phyloP scores from a whole-genome alignment of 2,329 filamentous ascomycete genomes.

The Penicillium sclerotigenum region DNA sequence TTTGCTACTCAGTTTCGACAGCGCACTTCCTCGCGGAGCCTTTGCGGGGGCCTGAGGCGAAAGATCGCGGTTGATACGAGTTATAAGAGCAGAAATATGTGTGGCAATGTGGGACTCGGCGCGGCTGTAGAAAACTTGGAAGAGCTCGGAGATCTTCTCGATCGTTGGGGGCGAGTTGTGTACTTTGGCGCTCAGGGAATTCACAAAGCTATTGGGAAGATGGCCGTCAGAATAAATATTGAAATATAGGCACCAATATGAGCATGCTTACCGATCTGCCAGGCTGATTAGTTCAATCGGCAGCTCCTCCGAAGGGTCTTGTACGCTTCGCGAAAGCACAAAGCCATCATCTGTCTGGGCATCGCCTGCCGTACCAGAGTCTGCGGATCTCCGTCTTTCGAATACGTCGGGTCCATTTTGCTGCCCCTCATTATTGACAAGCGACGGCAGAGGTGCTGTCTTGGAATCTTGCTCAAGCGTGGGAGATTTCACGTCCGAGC shows the following conservation, averaged over 20 bases:
- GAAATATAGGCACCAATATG: not conserved
- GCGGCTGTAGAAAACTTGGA: slow-evolving; percentile 88
- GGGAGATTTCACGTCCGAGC: slow-evolving; percentile 19
- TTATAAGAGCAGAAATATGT: slow-evolving; percentile 77
- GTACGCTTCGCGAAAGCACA: slow-evolving; percentile 37
- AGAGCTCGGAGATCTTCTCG: slow-evolving; percentile 77
- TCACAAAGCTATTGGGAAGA: slow-evolving; percentile 67
- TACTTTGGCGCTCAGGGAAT: slow-evolving; percentile 81
- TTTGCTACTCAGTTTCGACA: slow-evolving; percentile 52
- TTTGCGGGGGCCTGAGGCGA: slow-evolving; percentile 57
- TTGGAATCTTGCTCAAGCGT: slow-evolving; percentile 26
- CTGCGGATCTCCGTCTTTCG: slow-evolving; percentile 41
- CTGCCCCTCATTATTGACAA: slow-evolving; percentile 24
- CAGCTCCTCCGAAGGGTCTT: slow-evolving; percentile 78
- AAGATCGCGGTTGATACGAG: slow-evolving; percentile 66
- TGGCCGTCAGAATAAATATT: not conserved
- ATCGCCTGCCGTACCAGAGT: slow-evolving; percentile 31
- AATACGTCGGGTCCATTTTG: slow-evolving; percentile 41
- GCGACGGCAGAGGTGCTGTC: slow-evolving; percentile 17
- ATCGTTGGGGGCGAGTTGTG: slow-evolving; percentile 79
- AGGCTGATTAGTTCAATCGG: slow-evolving; percentile 90
- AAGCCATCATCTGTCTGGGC: slow-evolving; percentile 34
- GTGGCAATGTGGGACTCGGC: slow-evolving; percentile 80
- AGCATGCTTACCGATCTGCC: slow-evolving; percentile 68
- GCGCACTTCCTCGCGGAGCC: slow-evolving; percentile 56